Evolutionary conservation across 257 asterid genomes (phyloP).

Genomic region (Solanum dulcamara): DNA sequence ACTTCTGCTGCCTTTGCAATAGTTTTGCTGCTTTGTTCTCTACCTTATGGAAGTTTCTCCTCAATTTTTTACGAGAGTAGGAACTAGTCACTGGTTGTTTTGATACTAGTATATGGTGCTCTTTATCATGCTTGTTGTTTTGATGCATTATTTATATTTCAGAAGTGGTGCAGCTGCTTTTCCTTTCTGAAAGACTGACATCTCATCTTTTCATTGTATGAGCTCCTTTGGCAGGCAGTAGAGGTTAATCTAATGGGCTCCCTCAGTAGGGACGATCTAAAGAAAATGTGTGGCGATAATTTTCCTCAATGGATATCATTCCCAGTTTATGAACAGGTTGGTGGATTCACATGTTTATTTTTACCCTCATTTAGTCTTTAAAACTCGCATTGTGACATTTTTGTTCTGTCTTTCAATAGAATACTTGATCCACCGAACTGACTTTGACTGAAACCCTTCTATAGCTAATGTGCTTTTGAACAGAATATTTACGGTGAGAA

Average conservation of each 20-base stretch:
- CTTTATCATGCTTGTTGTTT: neutral
- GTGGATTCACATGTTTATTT: neutral
- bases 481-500: neutral
- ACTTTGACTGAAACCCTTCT: neutral
- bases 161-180: neutral
- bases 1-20: neutral
- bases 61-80: neutral
- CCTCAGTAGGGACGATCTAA: slow-evolving; percentile 77
- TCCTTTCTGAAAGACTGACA: neutral
- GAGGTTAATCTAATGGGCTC: slow-evolving; percentile 76
- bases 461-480: neutral
- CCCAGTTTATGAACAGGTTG: slow-evolving; percentile 93
- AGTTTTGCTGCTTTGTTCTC: neutral
- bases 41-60: neutral
- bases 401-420: neutral
- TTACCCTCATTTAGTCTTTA: neutral
- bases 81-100: neutral
- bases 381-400: neutral
- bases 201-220: slow-evolving; percentile 4
- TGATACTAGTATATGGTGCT: neutral
- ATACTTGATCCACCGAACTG: neutral
- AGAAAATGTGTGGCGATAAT: slow-evolving; percentile 82
- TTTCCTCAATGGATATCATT: slow-evolving; percentile 96
- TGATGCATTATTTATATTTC: neutral
- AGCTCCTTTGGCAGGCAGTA: slow-evolving; percentile 51